Percentiles rank a stretch among this genome's conserved stretches.
Conservation (phyloP, 2,329 filamentous ascomycete species). For the Neofusicoccum sp. region DNA sequence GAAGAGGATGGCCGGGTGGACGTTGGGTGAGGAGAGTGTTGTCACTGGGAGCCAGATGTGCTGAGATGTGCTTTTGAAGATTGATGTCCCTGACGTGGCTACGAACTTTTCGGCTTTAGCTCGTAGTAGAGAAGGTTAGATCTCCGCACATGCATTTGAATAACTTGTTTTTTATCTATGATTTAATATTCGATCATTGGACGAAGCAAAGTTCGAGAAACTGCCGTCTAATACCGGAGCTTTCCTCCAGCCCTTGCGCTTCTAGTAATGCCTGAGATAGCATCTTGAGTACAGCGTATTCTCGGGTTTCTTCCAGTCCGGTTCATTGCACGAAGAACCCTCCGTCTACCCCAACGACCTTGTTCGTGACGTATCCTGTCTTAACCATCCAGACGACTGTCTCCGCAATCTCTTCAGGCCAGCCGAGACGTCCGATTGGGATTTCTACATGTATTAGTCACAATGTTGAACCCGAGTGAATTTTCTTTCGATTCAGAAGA, state of each 20-base stretch:
- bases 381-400: constrained; percentile 52
- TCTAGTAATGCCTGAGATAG: too few species aligned
- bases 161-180: too few species aligned
- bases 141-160: too few species aligned
- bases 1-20: constrained; percentile 40
- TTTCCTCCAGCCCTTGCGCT: too few species aligned
- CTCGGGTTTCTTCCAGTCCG: background rate
- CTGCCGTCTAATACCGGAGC: too few species aligned
- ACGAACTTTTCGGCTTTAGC: too few species aligned
- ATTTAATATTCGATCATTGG: too few species aligned
- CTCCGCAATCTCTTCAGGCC: constrained; percentile 51
- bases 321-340: constrained; percentile 30
- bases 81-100: background rate
- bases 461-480: background rate
- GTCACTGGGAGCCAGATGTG: constrained; percentile 9
- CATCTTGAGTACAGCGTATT: too few species aligned
- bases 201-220: too few species aligned
- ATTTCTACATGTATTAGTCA: constrained; percentile 34
- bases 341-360: constrained; percentile 35
- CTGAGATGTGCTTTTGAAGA: constrained; percentile 2
- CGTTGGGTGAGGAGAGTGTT: constrained; percentile 1
- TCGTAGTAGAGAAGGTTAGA: too few species aligned
- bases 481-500: background rate
- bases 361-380: constrained; percentile 51
- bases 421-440: constrained; percentile 49